These are phyloP conservation scores for Curvularia spicifera DNA, from an alignment of 2,329 filamentous ascomycete genomes.

Conservation along the genomic window DNA sequence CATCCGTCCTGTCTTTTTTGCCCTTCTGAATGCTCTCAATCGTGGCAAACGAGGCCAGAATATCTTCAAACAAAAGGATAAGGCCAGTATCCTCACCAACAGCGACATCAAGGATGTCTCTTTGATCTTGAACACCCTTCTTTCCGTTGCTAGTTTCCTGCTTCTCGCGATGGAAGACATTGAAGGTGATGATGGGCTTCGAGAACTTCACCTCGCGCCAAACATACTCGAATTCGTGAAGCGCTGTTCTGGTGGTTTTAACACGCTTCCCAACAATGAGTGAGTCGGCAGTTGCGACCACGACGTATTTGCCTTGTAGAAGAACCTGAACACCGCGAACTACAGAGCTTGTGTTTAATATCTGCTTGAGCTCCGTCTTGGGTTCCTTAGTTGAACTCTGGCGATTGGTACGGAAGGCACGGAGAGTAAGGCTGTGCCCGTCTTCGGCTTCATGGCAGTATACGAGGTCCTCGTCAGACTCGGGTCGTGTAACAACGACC, in stretches of 20 bases:
- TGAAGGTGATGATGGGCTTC: constrained; percentile 61
- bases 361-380: constrained; percentile 40
- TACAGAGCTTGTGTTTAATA: constrained; percentile 48
- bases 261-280: constrained; percentile 66
- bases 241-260: constrained; percentile 39
- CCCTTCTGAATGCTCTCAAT: constrained; percentile 51
- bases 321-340: constrained; percentile 54
- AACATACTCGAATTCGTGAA: constrained; percentile 53
- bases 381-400: constrained; percentile 32
- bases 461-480: constrained; percentile 42
- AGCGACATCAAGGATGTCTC: constrained; percentile 70
- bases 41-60: constrained; percentile 63
- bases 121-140: constrained; percentile 41
- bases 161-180: constrained; percentile 56
- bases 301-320: constrained; percentile 64
- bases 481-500: constrained; percentile 39
- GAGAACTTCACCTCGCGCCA: constrained; percentile 64
- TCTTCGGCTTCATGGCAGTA: constrained; percentile 50
- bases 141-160: constrained; percentile 54
- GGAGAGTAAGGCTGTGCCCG: constrained; percentile 49
- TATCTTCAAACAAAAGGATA: constrained; percentile 81
- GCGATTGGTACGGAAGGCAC: constrained; percentile 40
- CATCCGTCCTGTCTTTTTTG: constrained; percentile 27
- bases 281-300: constrained; percentile 60
- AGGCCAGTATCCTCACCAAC: constrained; percentile 78